These are phyloP conservation scores for Toxoplasma gondii DNA, from an alignment of 169 alveolate species.

Conservation along the genomic window DNA sequence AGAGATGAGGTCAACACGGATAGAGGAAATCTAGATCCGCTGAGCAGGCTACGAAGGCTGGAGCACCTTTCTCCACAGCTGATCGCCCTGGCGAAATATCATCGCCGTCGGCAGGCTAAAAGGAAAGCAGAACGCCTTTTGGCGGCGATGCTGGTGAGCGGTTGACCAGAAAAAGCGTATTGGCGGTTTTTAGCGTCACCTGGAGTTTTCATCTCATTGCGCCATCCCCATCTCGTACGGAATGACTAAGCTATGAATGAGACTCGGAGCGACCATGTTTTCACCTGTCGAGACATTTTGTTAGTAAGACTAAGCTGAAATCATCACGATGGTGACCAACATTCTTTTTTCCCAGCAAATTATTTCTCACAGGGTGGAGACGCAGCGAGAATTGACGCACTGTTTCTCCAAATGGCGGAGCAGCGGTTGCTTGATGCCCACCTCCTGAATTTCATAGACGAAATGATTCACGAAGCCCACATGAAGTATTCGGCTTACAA, in stretches of 20 bases:
- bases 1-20: neutral
- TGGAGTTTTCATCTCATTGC: no score
- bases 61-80: constrained; percentile 14
- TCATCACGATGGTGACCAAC: no score
- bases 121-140: constrained; percentile 30
- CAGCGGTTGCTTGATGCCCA: constrained; percentile 25
- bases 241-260: no score
- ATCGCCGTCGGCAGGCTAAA: constrained; percentile 20
- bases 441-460: constrained; percentile 12
- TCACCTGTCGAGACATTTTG: no score
- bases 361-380: neutral
- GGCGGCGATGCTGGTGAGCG: constrained; percentile 2
- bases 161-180: neutral
- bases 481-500: constrained; percentile 28
- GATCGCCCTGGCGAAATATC: neutral
- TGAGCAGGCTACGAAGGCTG: neutral
- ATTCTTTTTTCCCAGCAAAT: no score
- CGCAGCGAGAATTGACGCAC: constrained; percentile 18
- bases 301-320: no score
- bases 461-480: constrained; percentile 28
- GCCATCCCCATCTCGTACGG: no score
- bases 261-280: no score
- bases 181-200: no score
- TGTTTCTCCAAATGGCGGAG: constrained; percentile 16
- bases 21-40: neutral